Base-by-base conservation (phyloP, 2,329 filamentous ascomycete genomes). In the Curvularia spicifera region DNA sequence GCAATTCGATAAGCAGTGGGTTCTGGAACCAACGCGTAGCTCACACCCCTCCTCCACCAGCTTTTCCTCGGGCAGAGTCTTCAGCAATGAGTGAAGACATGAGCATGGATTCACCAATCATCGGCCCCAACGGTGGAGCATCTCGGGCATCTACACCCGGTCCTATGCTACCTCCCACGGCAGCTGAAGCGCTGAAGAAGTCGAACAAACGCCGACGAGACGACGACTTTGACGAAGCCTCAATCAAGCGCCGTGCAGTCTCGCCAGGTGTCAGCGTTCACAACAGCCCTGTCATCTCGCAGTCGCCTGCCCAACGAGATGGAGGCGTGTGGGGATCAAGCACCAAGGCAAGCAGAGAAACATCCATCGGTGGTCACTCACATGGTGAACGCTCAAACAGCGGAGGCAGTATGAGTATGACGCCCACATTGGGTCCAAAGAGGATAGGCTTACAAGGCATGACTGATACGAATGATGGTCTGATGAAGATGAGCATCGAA, bases 401-500 rank as follows among this genome's bases (percentile, higher is more conserved):
- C 52, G 75, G 77, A 39, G 79, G 81, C 7, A 84, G 83, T 56
- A 82, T 84, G 60, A 72, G 63, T 56, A 71, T 77, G 68, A 77
- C 75, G 4, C 77, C 77, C 2, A 73, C 70, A 0, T 37, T 67
- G 80, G 82, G 65, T 69, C 80, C 50, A 80, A 83, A 67, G 85
- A 71, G 74, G 52, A 66, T 78, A 83, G 74, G 66, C 61, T 76
- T 96, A 66, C 93, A 97, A 78, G 92, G 93, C 1, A 97, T 98
- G 93, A 90, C 87, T 18, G 94, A 97, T 77, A 94, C 94, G n/a
- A 92, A 92, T 73, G 94, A 97, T 75, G 91, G 93, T 1, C 83
- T 97, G 64, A 97, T 97, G 89, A 93, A 94, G 70, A 95, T 98
- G 91, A 97, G 91, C 76, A 97, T 97, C 71, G 93, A 97, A 76